Percentiles rank a stretch among this genome's conserved stretches.
These are phyloP conservation scores for Penicillium sp. DNA, from an alignment of 2,329 filamentous ascomycete genomes.

Conservation along the genomic window DNA sequence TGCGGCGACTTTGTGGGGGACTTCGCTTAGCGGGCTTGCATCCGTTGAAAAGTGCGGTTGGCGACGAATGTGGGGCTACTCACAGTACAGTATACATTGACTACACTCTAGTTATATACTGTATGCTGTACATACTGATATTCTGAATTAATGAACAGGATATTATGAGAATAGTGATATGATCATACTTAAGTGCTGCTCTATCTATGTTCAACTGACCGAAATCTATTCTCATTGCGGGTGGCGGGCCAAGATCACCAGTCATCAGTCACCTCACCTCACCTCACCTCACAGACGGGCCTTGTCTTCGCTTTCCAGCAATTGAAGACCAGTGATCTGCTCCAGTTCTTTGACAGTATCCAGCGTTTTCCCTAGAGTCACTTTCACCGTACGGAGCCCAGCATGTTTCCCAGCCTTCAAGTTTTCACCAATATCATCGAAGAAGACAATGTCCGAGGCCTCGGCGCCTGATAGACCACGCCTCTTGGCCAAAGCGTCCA, in stretches of 20 bases:
- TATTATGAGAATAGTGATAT: too few species aligned
- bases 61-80: slow-evolving; percentile 41
- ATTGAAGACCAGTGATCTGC: slow-evolving; percentile 67
- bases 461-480: slow-evolving; percentile 61
- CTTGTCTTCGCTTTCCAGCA: slow-evolving; percentile 43
- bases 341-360: slow-evolving; percentile 85
- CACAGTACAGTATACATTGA: too few species aligned
- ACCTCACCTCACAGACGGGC: slow-evolving; percentile 40
- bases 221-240: too few species aligned
- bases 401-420: slow-evolving; percentile 74
- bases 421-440: slow-evolving; percentile 95
- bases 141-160: too few species aligned
- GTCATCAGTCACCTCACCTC: too few species aligned
- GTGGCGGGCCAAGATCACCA: too few species aligned
- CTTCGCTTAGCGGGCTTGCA: slow-evolving; percentile 48
- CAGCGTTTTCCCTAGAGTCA: slow-evolving; percentile 74
- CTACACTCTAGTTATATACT: too few species aligned
- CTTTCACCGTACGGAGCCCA: slow-evolving; percentile 84
- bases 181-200: too few species aligned
- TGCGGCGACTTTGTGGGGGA: slow-evolving; percentile 46
- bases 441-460: slow-evolving; percentile 75
- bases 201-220: too few species aligned
- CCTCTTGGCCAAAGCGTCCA: slow-evolving; percentile 65
- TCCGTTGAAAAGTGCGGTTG: slow-evolving; percentile 42
- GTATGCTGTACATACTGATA: too few species aligned